Evolutionary conservation across 2,329 filamentous ascomycete genomes (phyloP).

Genomic region (Exserohilum rostratum): DNA sequence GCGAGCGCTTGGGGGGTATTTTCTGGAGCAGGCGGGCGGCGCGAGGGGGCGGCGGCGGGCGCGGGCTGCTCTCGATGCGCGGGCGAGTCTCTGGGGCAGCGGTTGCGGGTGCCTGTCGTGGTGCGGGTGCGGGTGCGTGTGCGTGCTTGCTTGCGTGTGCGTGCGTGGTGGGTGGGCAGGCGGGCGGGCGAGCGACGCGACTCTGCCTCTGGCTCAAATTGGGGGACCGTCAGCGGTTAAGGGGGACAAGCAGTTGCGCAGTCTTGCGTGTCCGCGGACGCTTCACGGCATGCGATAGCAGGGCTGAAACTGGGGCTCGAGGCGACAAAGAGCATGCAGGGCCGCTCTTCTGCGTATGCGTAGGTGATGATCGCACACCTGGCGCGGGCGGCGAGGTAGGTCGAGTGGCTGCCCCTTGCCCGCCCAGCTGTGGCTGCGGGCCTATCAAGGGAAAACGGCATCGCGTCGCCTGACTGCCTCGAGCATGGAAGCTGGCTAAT

Average conservation of each 20-base stretch:
- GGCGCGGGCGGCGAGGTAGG: neutral
- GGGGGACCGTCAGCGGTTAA: constrained; percentile 19
- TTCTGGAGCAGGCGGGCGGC: neutral
- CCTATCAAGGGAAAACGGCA: constrained; percentile 30
- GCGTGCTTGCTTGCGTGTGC: neutral
- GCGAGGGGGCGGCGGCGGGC: neutral
- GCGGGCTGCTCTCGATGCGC: neutral
- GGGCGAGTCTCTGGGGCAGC: neutral
- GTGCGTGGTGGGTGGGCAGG: constrained; percentile 1
- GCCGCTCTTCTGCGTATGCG: constrained; percentile 19
- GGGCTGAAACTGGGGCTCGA: constrained; percentile 26
- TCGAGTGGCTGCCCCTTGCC: constrained; percentile 24
- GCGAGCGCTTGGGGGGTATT: neutral
- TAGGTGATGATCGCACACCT: constrained; percentile 34
- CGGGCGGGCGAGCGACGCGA: constrained; percentile 15
- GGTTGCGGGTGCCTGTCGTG: neutral
- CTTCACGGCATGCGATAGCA: constrained; percentile 10
- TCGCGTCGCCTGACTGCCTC: constrained; percentile 31
- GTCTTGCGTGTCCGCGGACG: neutral
- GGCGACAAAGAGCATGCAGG: constrained; percentile 36
- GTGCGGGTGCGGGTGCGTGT: neutral
- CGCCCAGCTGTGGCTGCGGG: constrained; percentile 32
- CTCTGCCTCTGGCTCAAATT: constrained; percentile 14
- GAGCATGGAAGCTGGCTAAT: neutral
- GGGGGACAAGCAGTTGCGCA: constrained; percentile 12